Conservation (phyloP, 2,329 filamentous ascomycete species). For the Exophiala bonariae region DNA sequence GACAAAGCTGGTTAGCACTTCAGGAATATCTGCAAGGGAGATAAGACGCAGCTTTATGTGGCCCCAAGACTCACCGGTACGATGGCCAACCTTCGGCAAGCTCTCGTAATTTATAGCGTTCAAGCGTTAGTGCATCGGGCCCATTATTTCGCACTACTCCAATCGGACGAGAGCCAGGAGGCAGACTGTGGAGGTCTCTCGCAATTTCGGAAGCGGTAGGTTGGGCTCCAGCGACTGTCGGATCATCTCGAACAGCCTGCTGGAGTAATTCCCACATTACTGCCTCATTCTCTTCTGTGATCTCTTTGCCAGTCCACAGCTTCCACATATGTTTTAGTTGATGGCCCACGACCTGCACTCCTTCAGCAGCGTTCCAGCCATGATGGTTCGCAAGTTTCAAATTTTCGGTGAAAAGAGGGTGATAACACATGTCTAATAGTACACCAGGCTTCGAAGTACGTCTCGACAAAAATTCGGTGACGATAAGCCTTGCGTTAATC, state of each 20-base stretch:
- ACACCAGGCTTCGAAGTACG: neutral
- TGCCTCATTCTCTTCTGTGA: conserved; percentile 4
- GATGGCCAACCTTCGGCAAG: conserved; percentile 53
- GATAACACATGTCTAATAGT: conserved; percentile 17
- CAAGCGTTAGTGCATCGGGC: conserved; percentile 43
- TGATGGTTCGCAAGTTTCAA: conserved; percentile 9
- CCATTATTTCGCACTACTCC: conserved; percentile 46
- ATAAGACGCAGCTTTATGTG: too few relatives aligned
- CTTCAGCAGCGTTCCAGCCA: conserved; percentile 10
- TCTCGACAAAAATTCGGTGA: conserved; percentile 6
- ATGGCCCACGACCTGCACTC: conserved; percentile 14
- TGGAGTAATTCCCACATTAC: conserved; percentile 5
- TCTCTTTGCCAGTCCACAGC: conserved; percentile 9
- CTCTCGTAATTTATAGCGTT: conserved; percentile 50
- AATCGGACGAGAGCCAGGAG: conserved; percentile 15
- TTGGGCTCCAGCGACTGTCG: conserved; percentile 1
- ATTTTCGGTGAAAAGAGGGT: conserved; percentile 6
- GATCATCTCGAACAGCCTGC: conserved; percentile 2
- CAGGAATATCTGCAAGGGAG: too few relatives aligned
- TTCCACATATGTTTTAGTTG: conserved; percentile 8
- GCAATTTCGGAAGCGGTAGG: neutral
- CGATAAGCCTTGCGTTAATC: conserved; percentile 5
- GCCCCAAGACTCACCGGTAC: conserved; percentile 38
- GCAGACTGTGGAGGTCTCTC: conserved; percentile 14
- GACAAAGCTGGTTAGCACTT: neutral